phyloP scores from a whole-genome alignment of 495 filamentous ascomycete genomes.

The Hyaloscypha bicolor region DNA sequence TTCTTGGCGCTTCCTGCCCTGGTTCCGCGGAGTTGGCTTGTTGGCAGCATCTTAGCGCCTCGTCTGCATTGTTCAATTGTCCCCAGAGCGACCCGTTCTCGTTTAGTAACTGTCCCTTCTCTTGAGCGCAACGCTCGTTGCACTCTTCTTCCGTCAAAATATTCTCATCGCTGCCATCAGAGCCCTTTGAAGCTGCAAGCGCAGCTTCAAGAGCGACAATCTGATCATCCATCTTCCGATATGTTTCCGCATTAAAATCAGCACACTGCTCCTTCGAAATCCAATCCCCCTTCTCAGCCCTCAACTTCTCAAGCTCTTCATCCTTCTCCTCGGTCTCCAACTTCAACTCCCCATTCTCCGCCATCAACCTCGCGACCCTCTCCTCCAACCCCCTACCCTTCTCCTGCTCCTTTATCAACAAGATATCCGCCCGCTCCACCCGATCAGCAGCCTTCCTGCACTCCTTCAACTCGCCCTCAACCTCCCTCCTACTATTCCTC shows the following conservation, averaged over 20 bases:
- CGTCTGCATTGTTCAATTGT: background rate
- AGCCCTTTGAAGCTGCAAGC: too few relatives aligned
- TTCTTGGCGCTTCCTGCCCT: background rate
- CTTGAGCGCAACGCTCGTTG: too few relatives aligned
- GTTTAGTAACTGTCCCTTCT: background rate
- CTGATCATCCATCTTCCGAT: background rate
- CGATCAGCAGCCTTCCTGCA: too few relatives aligned
- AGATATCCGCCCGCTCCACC: too few relatives aligned
- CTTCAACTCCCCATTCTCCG: background rate
- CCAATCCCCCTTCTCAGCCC: background rate
- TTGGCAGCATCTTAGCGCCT: background rate
- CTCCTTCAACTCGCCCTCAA: background rate
- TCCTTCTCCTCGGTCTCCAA: background rate
- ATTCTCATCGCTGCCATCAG: too few relatives aligned
- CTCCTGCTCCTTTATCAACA: background rate
- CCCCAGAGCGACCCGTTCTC: too few relatives aligned
- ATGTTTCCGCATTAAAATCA: background rate
- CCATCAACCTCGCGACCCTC: background rate
- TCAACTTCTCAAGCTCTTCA: background rate
- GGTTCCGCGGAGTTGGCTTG: background rate
- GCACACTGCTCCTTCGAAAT: background rate
- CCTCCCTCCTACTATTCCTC: background rate
- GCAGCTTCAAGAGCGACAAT: background rate
- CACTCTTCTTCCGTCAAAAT: too few relatives aligned
- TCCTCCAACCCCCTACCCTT: background rate